Conservation (phyloP, 2,329 filamentous ascomycete species). For the Apiospora arundinis region DNA sequence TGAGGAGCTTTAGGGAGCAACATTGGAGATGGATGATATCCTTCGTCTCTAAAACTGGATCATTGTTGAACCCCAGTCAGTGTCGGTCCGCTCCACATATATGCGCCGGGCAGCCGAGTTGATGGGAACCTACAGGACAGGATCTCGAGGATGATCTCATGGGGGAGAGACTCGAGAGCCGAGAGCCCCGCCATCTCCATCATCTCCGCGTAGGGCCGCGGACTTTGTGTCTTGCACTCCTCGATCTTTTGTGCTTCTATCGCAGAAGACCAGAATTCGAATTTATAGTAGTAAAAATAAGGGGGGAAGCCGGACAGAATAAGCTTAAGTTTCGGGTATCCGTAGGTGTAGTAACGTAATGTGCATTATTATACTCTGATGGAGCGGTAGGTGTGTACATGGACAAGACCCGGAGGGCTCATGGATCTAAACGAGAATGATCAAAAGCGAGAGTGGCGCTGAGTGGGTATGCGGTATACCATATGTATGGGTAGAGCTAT, state of each 20-base stretch:
- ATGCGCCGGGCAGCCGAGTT: constrained; percentile 6
- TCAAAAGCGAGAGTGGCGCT: no score
- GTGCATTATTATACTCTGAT: no score
- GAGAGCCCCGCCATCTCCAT: constrained; percentile 32
- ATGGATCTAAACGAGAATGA: not conserved
- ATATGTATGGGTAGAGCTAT: no score
- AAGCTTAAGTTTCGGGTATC: no score
- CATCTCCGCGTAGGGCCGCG: not conserved
- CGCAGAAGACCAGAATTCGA: no score
- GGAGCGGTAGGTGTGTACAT: not conserved
- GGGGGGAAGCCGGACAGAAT: no score
- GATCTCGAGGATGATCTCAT: constrained; percentile 69
- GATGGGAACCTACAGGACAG: constrained; percentile 58
- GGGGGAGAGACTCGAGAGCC: constrained; percentile 61
- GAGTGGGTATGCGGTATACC: not conserved
- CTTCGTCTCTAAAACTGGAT: constrained; percentile 55
- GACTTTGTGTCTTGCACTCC: no score
- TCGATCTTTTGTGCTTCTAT: no score
- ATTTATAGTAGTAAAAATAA: no score
- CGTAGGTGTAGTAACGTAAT: no score
- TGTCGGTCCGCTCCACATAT: constrained; percentile 15
- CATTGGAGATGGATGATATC: constrained; percentile 73
- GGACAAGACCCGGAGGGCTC: not conserved
- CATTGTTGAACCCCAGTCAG: constrained; percentile 13
- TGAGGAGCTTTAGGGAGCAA: constrained; percentile 69